Percentiles rank a stretch among this genome's conserved stretches.
These are phyloP conservation scores for Camelina hispida DNA, from an alignment of 345 rosid species.

Conservation along the genomic window DNA sequence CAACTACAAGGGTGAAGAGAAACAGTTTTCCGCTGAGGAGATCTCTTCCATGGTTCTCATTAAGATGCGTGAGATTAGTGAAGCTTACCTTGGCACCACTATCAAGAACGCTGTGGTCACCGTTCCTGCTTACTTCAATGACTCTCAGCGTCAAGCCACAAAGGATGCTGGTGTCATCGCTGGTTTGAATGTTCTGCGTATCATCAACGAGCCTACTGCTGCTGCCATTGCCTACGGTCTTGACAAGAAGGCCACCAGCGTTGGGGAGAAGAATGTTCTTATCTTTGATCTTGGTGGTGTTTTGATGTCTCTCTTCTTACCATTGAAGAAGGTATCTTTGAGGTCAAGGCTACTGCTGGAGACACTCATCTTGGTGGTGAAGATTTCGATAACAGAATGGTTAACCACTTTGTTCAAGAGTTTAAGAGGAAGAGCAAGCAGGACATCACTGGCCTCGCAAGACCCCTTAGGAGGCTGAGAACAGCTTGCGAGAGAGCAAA, in stretches of 20 bases:
- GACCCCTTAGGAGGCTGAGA: slow-evolving; percentile 70
- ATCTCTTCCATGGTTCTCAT: slow-evolving; percentile 43
- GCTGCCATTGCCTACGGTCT: slow-evolving; percentile 48
- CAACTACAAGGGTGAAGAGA: slow-evolving; percentile 47
- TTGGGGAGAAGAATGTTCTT: slow-evolving; percentile 44
- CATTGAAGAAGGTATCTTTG: slow-evolving; percentile 68
- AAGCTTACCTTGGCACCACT: slow-evolving; percentile 31
- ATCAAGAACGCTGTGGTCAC: slow-evolving; percentile 45
- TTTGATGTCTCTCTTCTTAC: slow-evolving; percentile 68
- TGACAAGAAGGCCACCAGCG: slow-evolving; percentile 45
- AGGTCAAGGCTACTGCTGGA: slow-evolving; percentile 69
- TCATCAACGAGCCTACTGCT: slow-evolving; percentile 46
- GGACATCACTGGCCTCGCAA: slow-evolving; percentile 60
- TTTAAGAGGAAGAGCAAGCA: slow-evolving; percentile 69
- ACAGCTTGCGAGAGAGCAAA: slow-evolving; percentile 48
- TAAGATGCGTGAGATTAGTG: slow-evolving; percentile 43
- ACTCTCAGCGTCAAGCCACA: slow-evolving; percentile 44
- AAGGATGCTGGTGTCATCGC: slow-evolving; percentile 42
- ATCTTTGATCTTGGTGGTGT: slow-evolving; percentile 68
- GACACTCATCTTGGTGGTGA: slow-evolving; percentile 77
- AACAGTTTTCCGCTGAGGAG: slow-evolving; percentile 46
- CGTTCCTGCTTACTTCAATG: slow-evolving; percentile 48
- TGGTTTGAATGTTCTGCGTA: slow-evolving; percentile 41
- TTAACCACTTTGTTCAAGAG: slow-evolving; percentile 67
- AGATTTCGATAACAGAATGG: slow-evolving; percentile 70